phyloP scores from a whole-genome alignment of 768 basidiomycete genomes.

The Lactifluus subvellereus region DNA sequence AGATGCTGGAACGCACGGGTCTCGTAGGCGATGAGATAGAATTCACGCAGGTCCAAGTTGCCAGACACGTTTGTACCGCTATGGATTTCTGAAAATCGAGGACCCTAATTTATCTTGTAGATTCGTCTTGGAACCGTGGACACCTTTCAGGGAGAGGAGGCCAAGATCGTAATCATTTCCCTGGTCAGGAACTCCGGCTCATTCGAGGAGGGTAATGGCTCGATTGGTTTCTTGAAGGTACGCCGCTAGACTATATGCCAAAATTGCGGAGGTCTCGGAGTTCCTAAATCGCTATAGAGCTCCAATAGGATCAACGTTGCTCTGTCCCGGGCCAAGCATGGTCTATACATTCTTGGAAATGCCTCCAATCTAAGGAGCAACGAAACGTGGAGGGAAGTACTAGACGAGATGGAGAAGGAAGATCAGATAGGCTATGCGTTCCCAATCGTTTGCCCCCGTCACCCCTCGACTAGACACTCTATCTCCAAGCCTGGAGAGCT shows the following conservation, averaged over 20 bases:
- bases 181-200: slow-evolving; percentile 65
- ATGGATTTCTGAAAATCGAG: background rate
- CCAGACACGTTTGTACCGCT: slow-evolving; percentile 40
- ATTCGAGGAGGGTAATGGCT: slow-evolving; percentile 30
- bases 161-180: slow-evolving; percentile 63
- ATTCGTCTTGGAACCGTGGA: slow-evolving; percentile 68
- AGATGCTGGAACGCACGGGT: slow-evolving; percentile 47
- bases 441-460: slow-evolving; percentile 13
- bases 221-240: slow-evolving; percentile 72
- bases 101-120: slow-evolving; percentile 30
- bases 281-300: slow-evolving; percentile 31
- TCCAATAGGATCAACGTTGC: slow-evolving; percentile 44
- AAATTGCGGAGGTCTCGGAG: background rate
- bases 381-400: slow-evolving; percentile 50
- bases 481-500: slow-evolving; percentile 17
- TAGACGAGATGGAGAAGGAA: slow-evolving; percentile 46
- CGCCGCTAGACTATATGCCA: background rate
- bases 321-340: slow-evolving; percentile 65
- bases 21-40: slow-evolving; percentile 32
- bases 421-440: slow-evolving; percentile 25
- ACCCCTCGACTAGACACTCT: background rate
- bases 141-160: slow-evolving; percentile 72
- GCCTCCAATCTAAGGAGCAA: slow-evolving; percentile 47
- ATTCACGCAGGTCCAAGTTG: slow-evolving; percentile 46
- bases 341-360: slow-evolving; percentile 68